phyloP scores from a whole-genome alignment of 1,139 yeast genomes.

The Candida glucosophila region DNA sequence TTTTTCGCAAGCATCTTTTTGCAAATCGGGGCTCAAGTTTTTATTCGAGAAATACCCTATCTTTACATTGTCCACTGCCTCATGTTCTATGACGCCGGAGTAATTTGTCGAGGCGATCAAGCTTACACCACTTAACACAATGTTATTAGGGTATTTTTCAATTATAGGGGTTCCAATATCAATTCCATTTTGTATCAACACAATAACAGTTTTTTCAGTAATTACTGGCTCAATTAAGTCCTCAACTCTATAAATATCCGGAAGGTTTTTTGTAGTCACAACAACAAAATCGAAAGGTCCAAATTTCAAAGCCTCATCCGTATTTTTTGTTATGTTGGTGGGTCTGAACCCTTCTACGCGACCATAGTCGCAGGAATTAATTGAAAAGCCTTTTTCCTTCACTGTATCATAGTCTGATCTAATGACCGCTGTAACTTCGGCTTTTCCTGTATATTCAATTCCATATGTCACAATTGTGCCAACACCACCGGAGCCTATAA shows the following conservation, averaged over 20 bases:
- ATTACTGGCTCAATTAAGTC: slow-evolving; percentile 53
- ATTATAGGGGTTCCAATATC: slow-evolving; percentile 61
- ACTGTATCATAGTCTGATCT: slow-evolving; percentile 60
- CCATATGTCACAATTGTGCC: slow-evolving; percentile 64
- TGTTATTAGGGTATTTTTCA: slow-evolving; percentile 46
- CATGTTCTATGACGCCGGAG: slow-evolving; percentile 13
- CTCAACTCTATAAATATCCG: slow-evolving; percentile 53
- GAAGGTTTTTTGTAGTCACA: slow-evolving; percentile 65
- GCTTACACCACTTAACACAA: slow-evolving; percentile 60
- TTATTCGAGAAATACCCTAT: slow-evolving; percentile 4
- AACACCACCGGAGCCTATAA: slow-evolving; percentile 47
- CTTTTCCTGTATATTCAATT: slow-evolving; percentile 32
- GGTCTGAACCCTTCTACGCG: slow-evolving; percentile 47
- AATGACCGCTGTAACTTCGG: slow-evolving; percentile 52
- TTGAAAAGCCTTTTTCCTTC: slow-evolving; percentile 42
- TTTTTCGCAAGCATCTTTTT: slow-evolving; percentile 4
- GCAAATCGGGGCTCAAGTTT: slow-evolving; percentile 3
- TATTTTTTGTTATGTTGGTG: slow-evolving; percentile 27
- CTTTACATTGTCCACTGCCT: slow-evolving; percentile 14
- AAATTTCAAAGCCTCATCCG: slow-evolving; percentile 34
- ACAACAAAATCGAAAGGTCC: slow-evolving; percentile 62
- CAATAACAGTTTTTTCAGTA: slow-evolving; percentile 40
- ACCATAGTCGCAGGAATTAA: slow-evolving; percentile 60
- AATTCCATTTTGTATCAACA: slow-evolving; percentile 66
- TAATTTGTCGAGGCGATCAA: slow-evolving; percentile 56